Evolutionary conservation across 2,329 filamentous ascomycete species (phyloP), one percentile per base, ranked within the genome.

Genomic region (Sordariomycetes sp.): DNA sequence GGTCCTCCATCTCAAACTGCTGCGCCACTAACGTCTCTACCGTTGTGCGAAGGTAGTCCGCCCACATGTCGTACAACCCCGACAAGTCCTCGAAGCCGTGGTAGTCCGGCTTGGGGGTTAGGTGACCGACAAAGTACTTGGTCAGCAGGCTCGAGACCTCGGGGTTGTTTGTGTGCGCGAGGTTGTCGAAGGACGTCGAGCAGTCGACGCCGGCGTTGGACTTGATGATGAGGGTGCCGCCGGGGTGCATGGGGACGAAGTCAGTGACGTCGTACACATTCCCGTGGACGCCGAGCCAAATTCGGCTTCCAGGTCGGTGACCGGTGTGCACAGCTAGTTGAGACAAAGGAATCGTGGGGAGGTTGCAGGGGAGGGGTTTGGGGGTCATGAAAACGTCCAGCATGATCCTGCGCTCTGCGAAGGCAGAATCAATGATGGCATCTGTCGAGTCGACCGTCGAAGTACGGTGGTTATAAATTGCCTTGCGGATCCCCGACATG

Each of bases 371-470:
- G 1, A 80, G 70, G 0, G 77, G 72, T 58, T 74, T 76, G 1
- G 77, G 78, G 1, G 76, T 75, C 77, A 80, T 80, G 64, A 80
- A 80, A 48, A 80, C 76, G 59, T 80, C 77, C 0, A 80, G 65
- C 78, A 80, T 80, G 62, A 81, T 77, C 6, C 78, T 70, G 1
- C 78, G 69, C 64, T 81, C 78, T 0, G 77, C 77, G 58, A 80
- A 80, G 0, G 78, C 77, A 25, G 73, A 75, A 61, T 76, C 74
- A 55, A 80, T 64, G 54, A 80, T 73, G 35, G 72, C 64, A 56
- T 80, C 77, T 0, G 75, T 73, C 0, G 73, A 74, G 36, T 78
- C 74, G 68, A 77, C 76, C 0, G 75, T 79, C 1, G 76, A 72
- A 2, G 75, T 75, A 48, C 75, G 71, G 61, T 79, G 72, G 24